Evolutionary conservation across 2,329 filamentous ascomycete species (phyloP).

Genomic region (Phyllosticta citrichinensis): DNA sequence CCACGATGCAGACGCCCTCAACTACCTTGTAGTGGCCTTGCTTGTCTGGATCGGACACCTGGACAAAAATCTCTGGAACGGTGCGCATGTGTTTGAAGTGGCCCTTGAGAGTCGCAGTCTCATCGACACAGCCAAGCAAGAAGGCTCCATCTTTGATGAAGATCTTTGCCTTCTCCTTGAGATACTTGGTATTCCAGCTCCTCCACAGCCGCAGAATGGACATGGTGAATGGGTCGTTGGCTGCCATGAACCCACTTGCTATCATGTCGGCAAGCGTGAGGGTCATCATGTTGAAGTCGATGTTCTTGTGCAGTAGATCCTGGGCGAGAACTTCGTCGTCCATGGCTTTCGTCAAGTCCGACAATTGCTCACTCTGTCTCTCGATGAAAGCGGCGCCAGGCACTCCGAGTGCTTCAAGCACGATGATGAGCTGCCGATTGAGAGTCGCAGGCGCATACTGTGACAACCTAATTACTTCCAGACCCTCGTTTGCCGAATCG

Average conservation of each 20-base stretch:
- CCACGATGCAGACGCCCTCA: constrained; percentile 69
- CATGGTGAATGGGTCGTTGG: constrained; percentile 68
- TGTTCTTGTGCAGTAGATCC: constrained; percentile 57
- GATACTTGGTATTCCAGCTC: constrained; percentile 75
- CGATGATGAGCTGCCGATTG: constrained; percentile 80
- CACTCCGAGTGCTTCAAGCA: constrained; percentile 73
- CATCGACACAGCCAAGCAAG: constrained; percentile 79
- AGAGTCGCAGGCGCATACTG: constrained; percentile 66
- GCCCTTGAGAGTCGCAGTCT: constrained; percentile 65
- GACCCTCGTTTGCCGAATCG: constrained; percentile 52
- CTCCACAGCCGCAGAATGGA: constrained; percentile 77
- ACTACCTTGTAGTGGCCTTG: constrained; percentile 53
- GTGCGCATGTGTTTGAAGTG: constrained; percentile 47
- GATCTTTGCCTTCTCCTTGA: constrained; percentile 90
- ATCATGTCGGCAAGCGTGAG: constrained; percentile 67
- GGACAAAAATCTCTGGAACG: constrained; percentile 83
- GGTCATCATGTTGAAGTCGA: constrained; percentile 79
- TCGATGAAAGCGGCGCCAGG: constrained; percentile 53
- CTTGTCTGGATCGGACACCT: constrained; percentile 54
- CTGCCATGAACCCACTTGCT: constrained; percentile 64
- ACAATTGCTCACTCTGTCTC: constrained; percentile 59
- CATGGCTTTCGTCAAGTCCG: constrained; percentile 61
- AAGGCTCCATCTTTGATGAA: constrained; percentile 75
- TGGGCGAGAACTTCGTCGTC: constrained; percentile 53
- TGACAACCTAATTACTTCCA: constrained; percentile 82